phyloP scores from a whole-genome alignment of 2,329 filamentous ascomycete species.

The Botrytis galanthina region DNA sequence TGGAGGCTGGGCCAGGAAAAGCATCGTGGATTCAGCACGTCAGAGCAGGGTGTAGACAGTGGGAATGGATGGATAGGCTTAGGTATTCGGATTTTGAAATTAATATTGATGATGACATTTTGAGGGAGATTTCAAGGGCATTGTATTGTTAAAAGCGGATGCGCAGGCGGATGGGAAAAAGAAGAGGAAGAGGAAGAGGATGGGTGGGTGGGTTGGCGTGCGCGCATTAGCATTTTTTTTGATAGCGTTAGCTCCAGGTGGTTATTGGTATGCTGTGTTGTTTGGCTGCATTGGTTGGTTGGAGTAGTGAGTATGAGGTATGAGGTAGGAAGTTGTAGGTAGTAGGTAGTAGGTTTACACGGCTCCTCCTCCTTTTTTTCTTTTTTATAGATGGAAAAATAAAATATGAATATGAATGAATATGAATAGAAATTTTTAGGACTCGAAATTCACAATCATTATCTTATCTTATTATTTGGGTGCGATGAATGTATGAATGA shows the following conservation, averaged over 20 bases:
- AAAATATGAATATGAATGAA: too few relatives aligned
- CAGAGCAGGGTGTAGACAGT: background rate
- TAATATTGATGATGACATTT: conserved; percentile 2
- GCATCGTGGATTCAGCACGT: background rate
- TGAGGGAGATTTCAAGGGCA: background rate
- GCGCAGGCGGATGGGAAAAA: background rate
- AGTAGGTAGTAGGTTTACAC: background rate
- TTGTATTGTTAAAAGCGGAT: background rate
- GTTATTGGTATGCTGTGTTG: background rate
- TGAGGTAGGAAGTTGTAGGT: too few relatives aligned
- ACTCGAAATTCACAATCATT: too few relatives aligned
- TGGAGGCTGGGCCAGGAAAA: background rate
- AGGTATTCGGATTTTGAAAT: background rate
- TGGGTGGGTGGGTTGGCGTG: background rate
- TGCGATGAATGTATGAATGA: too few relatives aligned
- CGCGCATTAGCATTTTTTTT: background rate
- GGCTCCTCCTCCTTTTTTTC: background rate
- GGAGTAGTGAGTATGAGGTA: background rate
- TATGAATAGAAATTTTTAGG: too few relatives aligned
- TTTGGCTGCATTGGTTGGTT: background rate
- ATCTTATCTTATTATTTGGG: background rate
- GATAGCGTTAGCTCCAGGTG: background rate
- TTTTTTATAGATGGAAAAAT: background rate
- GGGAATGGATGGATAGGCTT: background rate
- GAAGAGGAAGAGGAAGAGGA: background rate